phyloP scores from a whole-genome alignment of 176 grass and related monocot genomes.

The Elymus sibiricus region DNA sequence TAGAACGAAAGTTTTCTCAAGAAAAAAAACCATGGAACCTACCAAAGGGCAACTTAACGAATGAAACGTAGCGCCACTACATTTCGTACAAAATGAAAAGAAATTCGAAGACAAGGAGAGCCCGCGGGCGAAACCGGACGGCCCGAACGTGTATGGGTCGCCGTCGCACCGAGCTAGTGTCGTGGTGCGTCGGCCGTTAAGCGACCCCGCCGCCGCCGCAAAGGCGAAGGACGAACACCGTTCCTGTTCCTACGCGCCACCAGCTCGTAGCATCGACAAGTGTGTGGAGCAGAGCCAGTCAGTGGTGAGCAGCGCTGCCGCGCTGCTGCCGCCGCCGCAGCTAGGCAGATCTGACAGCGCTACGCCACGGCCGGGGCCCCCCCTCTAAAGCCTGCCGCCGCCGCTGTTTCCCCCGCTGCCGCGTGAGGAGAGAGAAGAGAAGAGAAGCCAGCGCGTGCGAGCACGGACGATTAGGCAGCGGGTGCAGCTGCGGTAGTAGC shows the following conservation, averaged over 20 bases:
- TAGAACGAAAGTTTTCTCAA: too few species aligned
- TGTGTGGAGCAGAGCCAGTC: not conserved
- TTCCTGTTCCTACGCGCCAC: not conserved
- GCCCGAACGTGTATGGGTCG: not conserved
- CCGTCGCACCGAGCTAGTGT: not conserved
- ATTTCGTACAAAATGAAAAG: too few species aligned
- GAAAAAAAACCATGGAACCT: too few species aligned
- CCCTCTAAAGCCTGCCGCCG: not conserved
- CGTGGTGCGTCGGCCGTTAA: not conserved
- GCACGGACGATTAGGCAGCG: not conserved
- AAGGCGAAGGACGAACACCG: not conserved
- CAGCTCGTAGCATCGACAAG: not conserved
- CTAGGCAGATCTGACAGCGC: conserved; percentile 20
- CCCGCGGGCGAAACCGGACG: too few species aligned
- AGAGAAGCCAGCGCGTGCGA: not conserved
- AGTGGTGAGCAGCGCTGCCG: not conserved
- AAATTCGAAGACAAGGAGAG: too few species aligned
- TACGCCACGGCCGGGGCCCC: not conserved
- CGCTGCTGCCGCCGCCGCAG: not conserved
- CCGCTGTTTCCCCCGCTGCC: not conserved
- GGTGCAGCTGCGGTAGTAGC: too few species aligned
- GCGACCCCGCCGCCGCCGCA: not conserved
- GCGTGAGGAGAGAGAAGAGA: conserved; percentile 20
- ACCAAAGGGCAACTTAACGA: too few species aligned
- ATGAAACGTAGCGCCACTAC: too few species aligned